A percentile compares a stretch with the other conserved stretches of the same genome.
Evolutionary conservation across 164 flowering plant species (phyloP).

Genomic region (Hamamelis virginiana): DNA sequence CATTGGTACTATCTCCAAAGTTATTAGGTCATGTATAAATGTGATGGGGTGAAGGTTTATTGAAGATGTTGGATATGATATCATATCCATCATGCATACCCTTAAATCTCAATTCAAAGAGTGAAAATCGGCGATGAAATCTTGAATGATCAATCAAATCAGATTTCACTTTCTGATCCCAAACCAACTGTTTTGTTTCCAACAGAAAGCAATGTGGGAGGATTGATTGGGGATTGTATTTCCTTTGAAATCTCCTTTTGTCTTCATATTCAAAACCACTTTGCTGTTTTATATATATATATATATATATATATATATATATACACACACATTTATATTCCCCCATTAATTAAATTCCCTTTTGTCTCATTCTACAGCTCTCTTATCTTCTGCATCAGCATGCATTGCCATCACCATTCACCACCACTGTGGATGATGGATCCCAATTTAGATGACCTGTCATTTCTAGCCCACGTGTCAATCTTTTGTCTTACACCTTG

Average conservation of each 20-base stretch:
- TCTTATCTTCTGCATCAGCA: neutral
- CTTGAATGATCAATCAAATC: conserved; percentile 19
- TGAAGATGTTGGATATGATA: neutral
- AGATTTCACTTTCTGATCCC: neutral
- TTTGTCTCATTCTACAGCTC: conserved; percentile 20
- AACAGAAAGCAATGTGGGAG: neutral
- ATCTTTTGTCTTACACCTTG: neutral
- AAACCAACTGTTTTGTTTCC: conserved; percentile 6
- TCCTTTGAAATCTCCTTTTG: neutral
- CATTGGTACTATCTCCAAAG: neutral
- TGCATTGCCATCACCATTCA: neutral
- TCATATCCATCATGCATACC: neutral
- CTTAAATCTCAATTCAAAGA: neutral
- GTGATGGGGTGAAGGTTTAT: neutral
- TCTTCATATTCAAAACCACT: conserved; percentile 4
- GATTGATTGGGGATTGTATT: neutral
- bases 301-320: no score
- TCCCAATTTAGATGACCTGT: conserved; percentile 14
- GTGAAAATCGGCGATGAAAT: neutral
- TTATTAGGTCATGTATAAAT: neutral
- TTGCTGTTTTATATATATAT: no score
- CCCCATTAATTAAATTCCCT: conserved; percentile 20
- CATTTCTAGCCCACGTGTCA: conserved; percentile 13
- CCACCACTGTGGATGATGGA: neutral
- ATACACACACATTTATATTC: no score